Evolutionary conservation across 305 asterid species (phyloP).

Genomic region (Fraxinus platypoda): DNA sequence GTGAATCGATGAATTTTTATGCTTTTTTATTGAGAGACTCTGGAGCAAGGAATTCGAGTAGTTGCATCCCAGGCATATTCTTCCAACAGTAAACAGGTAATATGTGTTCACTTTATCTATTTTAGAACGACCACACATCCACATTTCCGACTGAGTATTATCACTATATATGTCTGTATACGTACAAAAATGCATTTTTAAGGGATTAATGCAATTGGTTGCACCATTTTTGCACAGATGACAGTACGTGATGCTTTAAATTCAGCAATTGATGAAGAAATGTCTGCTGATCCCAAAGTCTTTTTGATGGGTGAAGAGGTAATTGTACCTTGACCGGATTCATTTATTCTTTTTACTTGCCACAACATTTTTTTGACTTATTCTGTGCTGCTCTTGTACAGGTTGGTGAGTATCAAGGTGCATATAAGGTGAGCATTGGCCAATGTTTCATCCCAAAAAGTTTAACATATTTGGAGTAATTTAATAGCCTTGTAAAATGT

Average conservation of each 20-base stretch:
- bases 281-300: conserved; percentile 90
- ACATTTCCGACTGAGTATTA: not conserved
- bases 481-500: not conserved
- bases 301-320: conserved; percentile 98
- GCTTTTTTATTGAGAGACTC: conserved; percentile 29
- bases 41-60: conserved; percentile 45
- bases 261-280: conserved; percentile 94
- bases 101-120: not conserved
- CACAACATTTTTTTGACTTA: not conserved
- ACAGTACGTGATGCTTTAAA: conserved; percentile 89
- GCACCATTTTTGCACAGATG: conserved; percentile 52
- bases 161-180: not conserved
- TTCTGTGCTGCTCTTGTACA: not conserved
- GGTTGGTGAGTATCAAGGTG: not conserved
- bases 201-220: not conserved
- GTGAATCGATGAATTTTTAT: conserved; percentile 3
- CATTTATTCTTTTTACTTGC: not conserved
- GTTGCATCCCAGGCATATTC: conserved; percentile 41
- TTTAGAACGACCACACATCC: not conserved
- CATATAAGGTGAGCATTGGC: not conserved
- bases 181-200: not conserved
- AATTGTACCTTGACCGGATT: not conserved
- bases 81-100: conserved; percentile 39
- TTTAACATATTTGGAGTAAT: not conserved
- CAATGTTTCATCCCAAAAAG: not conserved